phyloP scores from a whole-genome alignment of 768 basidiomycete genomes.

The Floccularia luteovirens region DNA sequence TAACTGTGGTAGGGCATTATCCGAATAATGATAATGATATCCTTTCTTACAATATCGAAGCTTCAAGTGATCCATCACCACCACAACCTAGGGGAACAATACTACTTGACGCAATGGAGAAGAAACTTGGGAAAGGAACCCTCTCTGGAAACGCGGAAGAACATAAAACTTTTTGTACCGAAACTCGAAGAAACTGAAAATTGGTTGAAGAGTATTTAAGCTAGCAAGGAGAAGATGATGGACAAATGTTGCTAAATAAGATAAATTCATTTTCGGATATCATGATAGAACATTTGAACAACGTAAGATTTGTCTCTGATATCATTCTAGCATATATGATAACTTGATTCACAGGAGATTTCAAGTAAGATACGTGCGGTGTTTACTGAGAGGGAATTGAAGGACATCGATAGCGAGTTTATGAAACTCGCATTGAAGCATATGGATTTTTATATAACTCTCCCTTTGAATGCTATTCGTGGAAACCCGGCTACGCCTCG shows the following conservation, averaged over 20 bases:
- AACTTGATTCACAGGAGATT: constrained; percentile 6
- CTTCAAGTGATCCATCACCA: constrained; percentile 19
- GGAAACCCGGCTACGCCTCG: constrained; percentile 12
- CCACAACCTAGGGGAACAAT: constrained; percentile 19
- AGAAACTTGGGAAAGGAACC: constrained; percentile 15
- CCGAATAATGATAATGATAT: not conserved
- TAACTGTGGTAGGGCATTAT: constrained; percentile 13
- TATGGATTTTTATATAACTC: constrained; percentile 12
- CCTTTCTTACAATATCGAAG: constrained; percentile 4
- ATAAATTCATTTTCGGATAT: constrained; percentile 17
- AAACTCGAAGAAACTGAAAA: constrained; percentile 14
- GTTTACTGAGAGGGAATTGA: constrained; percentile 16
- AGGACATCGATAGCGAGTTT: constrained; percentile 12
- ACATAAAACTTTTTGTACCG: constrained; percentile 17
- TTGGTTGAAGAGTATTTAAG: constrained; percentile 47
- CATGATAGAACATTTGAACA: constrained; percentile 17
- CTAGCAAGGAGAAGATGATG: constrained; percentile 46
- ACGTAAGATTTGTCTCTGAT: constrained; percentile 9
- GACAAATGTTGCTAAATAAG: constrained; percentile 10
- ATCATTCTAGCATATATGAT: not conserved
- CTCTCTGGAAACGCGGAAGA: constrained; percentile 18
- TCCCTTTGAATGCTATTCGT: constrained; percentile 15
- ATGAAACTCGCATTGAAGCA: constrained; percentile 12
- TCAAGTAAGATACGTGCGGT: constrained; percentile 16
- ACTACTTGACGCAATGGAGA: constrained; percentile 16